These are phyloP conservation scores for Urtica urens DNA, from an alignment of 306 rosid genomes.

Conservation along the genomic window DNA sequence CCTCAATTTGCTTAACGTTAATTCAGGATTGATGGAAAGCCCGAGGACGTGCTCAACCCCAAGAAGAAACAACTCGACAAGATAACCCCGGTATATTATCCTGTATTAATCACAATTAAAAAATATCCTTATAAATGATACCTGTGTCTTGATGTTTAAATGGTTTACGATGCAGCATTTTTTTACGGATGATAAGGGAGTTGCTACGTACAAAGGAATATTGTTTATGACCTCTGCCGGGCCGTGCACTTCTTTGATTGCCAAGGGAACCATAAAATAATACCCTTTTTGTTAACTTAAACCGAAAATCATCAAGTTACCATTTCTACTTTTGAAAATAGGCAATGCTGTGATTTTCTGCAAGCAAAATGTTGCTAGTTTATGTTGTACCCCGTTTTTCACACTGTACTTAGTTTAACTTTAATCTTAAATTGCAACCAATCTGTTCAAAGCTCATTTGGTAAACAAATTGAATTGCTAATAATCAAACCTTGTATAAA, in stretches of 20 bases:
- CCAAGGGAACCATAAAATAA: conserved; percentile 62
- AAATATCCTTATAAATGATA: too few relatives aligned
- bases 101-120: not conserved
- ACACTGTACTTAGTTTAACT: too few relatives aligned
- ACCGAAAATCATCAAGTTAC: too few relatives aligned
- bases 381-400: too few relatives aligned
- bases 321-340: too few relatives aligned
- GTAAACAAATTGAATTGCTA: too few relatives aligned
- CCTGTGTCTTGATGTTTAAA: conserved; percentile 15
- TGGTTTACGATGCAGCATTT: conserved; percentile 53
- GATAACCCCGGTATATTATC: conserved; percentile 68
- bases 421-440: too few relatives aligned
- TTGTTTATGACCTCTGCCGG: conserved; percentile 89
- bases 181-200: conserved; percentile 72
- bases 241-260: conserved; percentile 68
- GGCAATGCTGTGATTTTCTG: too few relatives aligned
- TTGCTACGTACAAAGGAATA: conserved; percentile 83
- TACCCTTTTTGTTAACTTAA: too few relatives aligned
- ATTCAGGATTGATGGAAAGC: conserved; percentile 81
- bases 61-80: conserved; percentile 96
- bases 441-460: too few relatives aligned
- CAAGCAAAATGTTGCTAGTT: too few relatives aligned
- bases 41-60: conserved; percentile 96
- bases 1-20: conserved; percentile 6
- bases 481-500: too few relatives aligned